Evolutionary conservation across 2,329 filamentous ascomycete genomes (phyloP).

Genomic region (Pseudogymnoascus sp.): DNA sequence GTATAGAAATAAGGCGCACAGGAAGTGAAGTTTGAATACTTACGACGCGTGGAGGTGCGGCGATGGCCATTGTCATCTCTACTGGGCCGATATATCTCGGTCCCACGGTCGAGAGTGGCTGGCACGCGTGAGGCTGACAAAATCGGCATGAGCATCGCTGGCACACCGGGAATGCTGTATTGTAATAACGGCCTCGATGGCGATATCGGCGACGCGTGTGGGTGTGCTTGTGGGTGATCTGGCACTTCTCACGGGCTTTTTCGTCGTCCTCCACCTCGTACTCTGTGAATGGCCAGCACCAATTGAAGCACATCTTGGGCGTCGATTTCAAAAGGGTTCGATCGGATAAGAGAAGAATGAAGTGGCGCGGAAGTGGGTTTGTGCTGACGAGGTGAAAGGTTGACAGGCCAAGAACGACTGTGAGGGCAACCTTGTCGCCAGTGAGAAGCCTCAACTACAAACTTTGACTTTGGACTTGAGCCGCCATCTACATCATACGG

Average conservation of each 20-base stretch:
- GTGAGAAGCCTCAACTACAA: not conserved
- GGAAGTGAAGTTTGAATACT: not conserved
- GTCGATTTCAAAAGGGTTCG: not conserved
- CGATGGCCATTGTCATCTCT: not conserved
- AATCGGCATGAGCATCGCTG: not conserved
- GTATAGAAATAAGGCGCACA: not conserved
- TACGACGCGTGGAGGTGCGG: not conserved
- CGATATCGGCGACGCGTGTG: not conserved
- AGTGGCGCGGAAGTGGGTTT: not conserved
- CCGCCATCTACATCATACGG: not conserved
- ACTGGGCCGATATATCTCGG: conserved; percentile 4
- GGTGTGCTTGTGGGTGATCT: not conserved
- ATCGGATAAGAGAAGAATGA: not conserved
- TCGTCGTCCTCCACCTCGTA: conserved; percentile 1
- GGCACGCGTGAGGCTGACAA: not conserved
- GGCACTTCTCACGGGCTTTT: not conserved
- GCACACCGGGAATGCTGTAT: not conserved
- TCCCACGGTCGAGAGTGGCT: not conserved
- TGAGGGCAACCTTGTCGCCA: not conserved
- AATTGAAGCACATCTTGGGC: conserved; percentile 1
- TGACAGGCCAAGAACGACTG: not conserved
- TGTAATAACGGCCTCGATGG: not conserved
- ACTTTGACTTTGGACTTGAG: not conserved
- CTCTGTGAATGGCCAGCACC: not conserved
- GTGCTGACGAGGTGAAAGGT: not conserved